Evolutionary conservation across 345 rosid genomes (phyloP), one percentile per base, ranked within the genome.

Genomic region (Triadica sebifera): DNA sequence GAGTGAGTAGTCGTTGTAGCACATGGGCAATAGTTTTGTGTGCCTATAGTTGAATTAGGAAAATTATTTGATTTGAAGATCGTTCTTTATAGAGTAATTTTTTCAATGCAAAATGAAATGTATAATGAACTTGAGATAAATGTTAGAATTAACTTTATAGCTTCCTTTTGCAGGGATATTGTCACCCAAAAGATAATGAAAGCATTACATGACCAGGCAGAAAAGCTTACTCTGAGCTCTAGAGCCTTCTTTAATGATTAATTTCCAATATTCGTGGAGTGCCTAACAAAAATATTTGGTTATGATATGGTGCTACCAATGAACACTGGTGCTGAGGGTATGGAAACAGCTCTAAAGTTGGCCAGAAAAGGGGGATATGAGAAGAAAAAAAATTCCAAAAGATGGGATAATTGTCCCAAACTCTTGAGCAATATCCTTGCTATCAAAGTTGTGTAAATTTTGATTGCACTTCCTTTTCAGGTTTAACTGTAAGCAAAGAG

Each of bases 281-380:
- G 83, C 51, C 73, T 95, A n/a, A 88, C 96, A 7, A 85, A 81
- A 55, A 88, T 91, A 87, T 90, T 93, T 75, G 97, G 99, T 50
- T 93, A 91, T 71, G 98, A 93, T 45, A 95, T 95, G 98, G 97
- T 93, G 62, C 91, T 95, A 70, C 99, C 99, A 4, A 95, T 95
- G 99, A 95, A 95, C 74, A 95, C 99, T 1, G 97, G 98, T 9
- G 99, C 99, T 38, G 98, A 95, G 86, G 98, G 99, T 75, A 97
- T 93, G 49, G 98, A 95, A 77, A 93, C 99, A 15, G 97, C 97
- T 72, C 82, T 95, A 79, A 91, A 95, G 77, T n/a, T 90, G 85
- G 98, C 98, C 4, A 89, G 99, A 76, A 95, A 95, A 84, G 93
- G 98, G 99, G 99, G 99, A 78, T 87, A 90, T 52, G 89, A 86